Evolutionary conservation across 768 basidiomycete genomes (phyloP).

Genomic region (Calocera cornea): DNA sequence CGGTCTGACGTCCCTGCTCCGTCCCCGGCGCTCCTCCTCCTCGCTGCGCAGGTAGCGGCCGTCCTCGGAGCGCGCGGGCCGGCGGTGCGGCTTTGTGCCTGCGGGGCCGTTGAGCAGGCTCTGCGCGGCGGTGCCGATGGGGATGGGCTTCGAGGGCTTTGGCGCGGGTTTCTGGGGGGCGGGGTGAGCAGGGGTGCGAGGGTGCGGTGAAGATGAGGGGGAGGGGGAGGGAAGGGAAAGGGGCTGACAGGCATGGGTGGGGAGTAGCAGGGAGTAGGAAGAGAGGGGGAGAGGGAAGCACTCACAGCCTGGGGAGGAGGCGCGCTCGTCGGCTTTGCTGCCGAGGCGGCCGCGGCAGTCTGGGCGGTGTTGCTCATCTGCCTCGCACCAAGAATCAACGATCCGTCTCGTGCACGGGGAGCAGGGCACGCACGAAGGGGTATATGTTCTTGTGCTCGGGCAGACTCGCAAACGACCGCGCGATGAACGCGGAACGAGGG

Average conservation of each 20-base stretch:
- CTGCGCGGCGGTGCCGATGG: neutral
- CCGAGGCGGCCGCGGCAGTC: neutral
- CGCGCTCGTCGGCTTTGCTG: constrained; percentile 2
- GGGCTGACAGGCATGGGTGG: too few species aligned
- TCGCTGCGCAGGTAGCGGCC: neutral
- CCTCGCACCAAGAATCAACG: neutral
- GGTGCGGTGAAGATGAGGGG: neutral
- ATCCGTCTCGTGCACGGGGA: neutral
- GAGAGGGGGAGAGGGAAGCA: neutral
- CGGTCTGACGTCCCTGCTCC: neutral
- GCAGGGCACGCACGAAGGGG: neutral
- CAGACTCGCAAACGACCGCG: neutral
- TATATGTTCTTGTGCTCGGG: neutral
- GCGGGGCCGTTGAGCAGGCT: neutral
- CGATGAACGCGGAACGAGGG: neutral
- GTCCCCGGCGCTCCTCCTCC: neutral
- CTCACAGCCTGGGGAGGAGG: neutral
- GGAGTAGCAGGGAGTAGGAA: neutral
- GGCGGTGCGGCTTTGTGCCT: neutral
- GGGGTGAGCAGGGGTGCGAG: neutral
- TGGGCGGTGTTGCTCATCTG: constrained; percentile 1
- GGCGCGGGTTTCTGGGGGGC: neutral
- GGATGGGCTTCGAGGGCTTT: neutral
- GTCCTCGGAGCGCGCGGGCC: neutral
- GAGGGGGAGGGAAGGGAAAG: too few species aligned